Evolutionary conservation across 495 filamentous ascomycete species (phyloP).

Genomic region (Hyaloscypha bicolor): DNA sequence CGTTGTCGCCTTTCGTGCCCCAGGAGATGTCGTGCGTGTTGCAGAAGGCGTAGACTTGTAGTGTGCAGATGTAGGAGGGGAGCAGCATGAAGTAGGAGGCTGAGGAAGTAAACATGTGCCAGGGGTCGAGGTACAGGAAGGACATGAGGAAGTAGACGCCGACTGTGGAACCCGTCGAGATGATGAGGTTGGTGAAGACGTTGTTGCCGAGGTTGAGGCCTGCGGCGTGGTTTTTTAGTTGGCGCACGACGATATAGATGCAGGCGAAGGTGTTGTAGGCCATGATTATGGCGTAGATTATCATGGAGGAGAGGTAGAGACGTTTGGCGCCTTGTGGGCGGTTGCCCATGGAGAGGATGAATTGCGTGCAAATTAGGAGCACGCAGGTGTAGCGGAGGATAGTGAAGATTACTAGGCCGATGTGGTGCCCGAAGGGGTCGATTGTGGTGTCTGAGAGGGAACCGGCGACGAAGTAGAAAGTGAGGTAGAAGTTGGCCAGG

Average conservation of each 20-base stretch:
- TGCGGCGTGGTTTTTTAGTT: conserved; percentile 58
- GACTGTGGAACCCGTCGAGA: conserved; percentile 85
- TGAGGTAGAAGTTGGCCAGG: conserved; percentile 97
- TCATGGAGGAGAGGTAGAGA: conserved; percentile 85
- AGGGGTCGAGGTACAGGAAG: conserved; percentile 95
- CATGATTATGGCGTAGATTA: conserved; percentile 93
- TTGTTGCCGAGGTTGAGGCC: conserved; percentile 71
- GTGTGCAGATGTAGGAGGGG: conserved; percentile 91
- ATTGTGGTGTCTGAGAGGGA: conserved; percentile 79
- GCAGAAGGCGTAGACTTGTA: conserved; percentile 99
- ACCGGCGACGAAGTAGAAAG: conserved; percentile 97
- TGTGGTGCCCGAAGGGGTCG: conserved; percentile 87
- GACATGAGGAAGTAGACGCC: conserved; percentile 96
- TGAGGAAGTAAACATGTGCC: conserved; percentile 97
- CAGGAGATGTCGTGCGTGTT: conserved; percentile 99
- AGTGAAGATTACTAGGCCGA: conserved; percentile 82
- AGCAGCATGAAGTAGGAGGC: conserved; percentile 94
- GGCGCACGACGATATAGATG: conserved; percentile 82
- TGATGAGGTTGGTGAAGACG: conserved; percentile 90
- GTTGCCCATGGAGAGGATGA: conserved; percentile 98
- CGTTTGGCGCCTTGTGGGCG: conserved; percentile 94
- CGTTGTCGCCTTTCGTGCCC: conserved; percentile 99
- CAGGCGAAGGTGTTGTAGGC: conserved; percentile 87
- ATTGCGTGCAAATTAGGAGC: conserved; percentile 89
- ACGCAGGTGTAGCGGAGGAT: conserved; percentile 83